Base-by-base conservation (phyloP, 1,139 yeast genomes). In the Debaryomycetaceae sp. region DNA sequence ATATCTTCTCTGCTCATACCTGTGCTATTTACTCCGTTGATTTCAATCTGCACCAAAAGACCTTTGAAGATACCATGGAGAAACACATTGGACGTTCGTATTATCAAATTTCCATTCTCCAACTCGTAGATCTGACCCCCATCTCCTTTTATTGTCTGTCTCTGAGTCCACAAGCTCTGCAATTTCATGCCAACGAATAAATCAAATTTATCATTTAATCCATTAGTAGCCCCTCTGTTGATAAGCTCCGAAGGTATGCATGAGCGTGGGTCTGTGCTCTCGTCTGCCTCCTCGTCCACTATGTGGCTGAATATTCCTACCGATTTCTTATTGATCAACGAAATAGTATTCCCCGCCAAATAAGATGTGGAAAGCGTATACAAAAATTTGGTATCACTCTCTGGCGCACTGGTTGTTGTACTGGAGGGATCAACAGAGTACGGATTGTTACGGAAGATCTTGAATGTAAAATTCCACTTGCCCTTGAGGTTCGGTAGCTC, bases 51-150 rank as follows among this genome's bases (percentile, higher is more conserved):
- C 31, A 87, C 75, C 42, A 87, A 58, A 37, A 87, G 71, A 0
- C 91, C 91, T 48, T 84, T 79, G 65, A 85, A 87, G 29, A 72
- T 75, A 1, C 95, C 95, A 59, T 86, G 93, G 13, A 87, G 67
- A 45, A 83, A 81, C 42, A 87, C 80, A 55, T 87, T 88, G 27
- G 87, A 83, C 0, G 90, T 78, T 43, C 88, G 67, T n/a, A 75
- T 71, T 7, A 60, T 60, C 48, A 75, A 58, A 42, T 72, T 70
- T 3, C 76, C 76, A 49, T 75, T 76, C 46, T 74, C 79, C 14
- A 80, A 55, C 48, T 74, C 71, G 56, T 84, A 86, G 2, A 80
- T 77, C 44, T 78, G 78, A 0, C 88, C 88, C 5, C 93, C 93
- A 49, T 86, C 93, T 2, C 95, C 95, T 51, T 80, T 78, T 39